Conservation (phyloP, 768 basidiomycete genomes). For the Nidularia pulvinata region DNA sequence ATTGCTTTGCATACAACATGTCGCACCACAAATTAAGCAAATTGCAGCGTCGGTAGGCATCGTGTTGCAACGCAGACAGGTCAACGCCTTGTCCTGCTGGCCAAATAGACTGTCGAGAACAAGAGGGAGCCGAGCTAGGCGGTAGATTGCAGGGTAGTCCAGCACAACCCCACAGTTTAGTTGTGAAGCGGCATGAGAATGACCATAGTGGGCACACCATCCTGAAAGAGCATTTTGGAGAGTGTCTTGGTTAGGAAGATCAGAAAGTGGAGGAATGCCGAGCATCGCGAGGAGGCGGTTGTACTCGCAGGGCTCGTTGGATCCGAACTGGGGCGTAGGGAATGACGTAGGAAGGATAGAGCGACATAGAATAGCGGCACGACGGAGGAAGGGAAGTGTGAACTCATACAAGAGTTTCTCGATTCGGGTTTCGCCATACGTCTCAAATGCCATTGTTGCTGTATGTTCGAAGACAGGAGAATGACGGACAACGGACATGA, state of each 20-base stretch:
- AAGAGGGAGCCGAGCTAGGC: constrained; percentile 77
- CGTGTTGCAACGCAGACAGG: constrained; percentile 75
- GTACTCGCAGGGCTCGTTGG: constrained; percentile 67
- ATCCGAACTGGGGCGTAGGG: constrained; percentile 40
- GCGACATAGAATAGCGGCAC: constrained; percentile 83
- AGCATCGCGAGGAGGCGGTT: constrained; percentile 72
- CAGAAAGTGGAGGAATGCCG: constrained; percentile 77
- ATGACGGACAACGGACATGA: constrained; percentile 89
- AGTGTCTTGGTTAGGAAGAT: constrained; percentile 81
- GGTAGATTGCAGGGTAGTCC: constrained; percentile 85
- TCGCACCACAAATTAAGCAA: constrained; percentile 87
- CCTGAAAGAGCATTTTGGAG: constrained; percentile 87
- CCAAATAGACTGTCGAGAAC: constrained; percentile 84
- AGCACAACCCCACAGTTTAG: constrained; percentile 77
- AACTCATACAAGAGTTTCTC: constrained; percentile 87
- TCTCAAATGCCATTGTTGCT: constrained; percentile 75
- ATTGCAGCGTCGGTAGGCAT: constrained; percentile 87
- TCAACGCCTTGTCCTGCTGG: constrained; percentile 69
- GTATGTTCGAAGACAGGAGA: constrained; percentile 88
- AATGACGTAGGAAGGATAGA: constrained; percentile 69
- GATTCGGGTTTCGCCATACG: constrained; percentile 82
- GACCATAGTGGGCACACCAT: constrained; percentile 90
- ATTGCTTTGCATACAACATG: constrained; percentile 88
- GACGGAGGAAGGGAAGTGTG: constrained; percentile 90
- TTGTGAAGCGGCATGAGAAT: constrained; percentile 77